Evolutionary conservation across 441 rosid species (phyloP), one percentile per base, ranked within the genome.

Genomic region (Metrosideros polymorpha): DNA sequence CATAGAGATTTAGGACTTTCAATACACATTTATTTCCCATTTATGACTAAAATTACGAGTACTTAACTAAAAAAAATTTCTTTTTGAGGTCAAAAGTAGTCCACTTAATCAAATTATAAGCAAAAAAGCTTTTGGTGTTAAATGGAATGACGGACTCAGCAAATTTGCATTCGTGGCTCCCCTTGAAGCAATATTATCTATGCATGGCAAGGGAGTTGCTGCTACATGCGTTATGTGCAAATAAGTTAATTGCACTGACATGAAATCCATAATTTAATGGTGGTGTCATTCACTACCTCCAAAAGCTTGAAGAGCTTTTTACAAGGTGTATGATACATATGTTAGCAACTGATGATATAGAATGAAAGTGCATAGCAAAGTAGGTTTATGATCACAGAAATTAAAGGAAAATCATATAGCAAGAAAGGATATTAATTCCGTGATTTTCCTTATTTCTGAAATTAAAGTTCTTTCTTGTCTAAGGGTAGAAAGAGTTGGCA

Each of bases 1-100:
- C 0, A 57, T 2, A 0, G 8, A 0, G 63, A 57, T n/a, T 0
- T 0, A 57, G 32, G 18, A 2, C 32, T n/a, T 13, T 6, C 9
- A 57, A 57, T 57, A 0, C 18, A n/a, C 9, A n/a, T 57, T 13
- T 1, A 57, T 13, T 12, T 57, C 19, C 66, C 0, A 13, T 0
- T 57, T 3, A 57, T 13, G 35, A 57, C 35, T 57, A 57, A n/a
- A 57, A 0, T 18, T n/a, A 13, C 32, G n/a, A n/a, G 18, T 57
- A 56, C 30, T 56, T 25, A 53, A 55, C 29, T 24, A n/a, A 0
- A 25, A 55, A 4, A 8, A 0, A 9, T 25, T 25, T 55, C 59
- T 55, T 10, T 25, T 10, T 10, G 3, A 10, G 59, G 29, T 55
- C 59, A 55, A 55, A 55, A 25, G 29, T 10, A 55, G 59, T 25